Conservation (phyloP, 23 red algal genomes). For the Agarophyton chilense region DNA sequence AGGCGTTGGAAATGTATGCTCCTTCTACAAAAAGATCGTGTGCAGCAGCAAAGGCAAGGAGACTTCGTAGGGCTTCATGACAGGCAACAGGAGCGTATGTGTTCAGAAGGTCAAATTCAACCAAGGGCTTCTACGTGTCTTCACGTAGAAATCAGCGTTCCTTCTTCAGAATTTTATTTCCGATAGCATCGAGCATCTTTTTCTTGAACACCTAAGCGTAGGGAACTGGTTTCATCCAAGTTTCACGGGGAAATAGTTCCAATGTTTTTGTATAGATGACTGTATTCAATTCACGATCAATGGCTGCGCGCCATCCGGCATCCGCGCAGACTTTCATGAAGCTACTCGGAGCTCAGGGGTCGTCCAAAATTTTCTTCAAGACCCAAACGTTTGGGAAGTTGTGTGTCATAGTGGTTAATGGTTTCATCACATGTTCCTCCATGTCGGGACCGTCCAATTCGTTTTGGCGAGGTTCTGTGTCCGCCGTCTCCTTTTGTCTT, state of each 20-base stretch:
- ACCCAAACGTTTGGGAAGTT: not conserved
- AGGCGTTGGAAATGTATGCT: not conserved
- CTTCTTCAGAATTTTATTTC: not conserved
- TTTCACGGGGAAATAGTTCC: no score
- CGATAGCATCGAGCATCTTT: not conserved
- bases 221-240: no score
- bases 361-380: not conserved
- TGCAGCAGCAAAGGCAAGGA: conserved; percentile 17
- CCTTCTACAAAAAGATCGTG: conserved; percentile 25
- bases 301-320: no score
- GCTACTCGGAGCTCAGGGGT: no score
- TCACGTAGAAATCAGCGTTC: not conserved
- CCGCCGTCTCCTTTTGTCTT: not conserved
- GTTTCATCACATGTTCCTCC: not conserved
- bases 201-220: no score
- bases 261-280: no score
- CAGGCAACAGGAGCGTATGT: conserved; percentile 31
- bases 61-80: conserved; percentile 21
- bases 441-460: not conserved
- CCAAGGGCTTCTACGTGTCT: not conserved
- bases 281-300: no score
- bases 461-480: not conserved
- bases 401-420: not conserved
- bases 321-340: no score
- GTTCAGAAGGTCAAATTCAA: not conserved